These are phyloP conservation scores for Leccinum truebloodii DNA, from an alignment of 768 basidiomycete genomes.

Conservation along the genomic window DNA sequence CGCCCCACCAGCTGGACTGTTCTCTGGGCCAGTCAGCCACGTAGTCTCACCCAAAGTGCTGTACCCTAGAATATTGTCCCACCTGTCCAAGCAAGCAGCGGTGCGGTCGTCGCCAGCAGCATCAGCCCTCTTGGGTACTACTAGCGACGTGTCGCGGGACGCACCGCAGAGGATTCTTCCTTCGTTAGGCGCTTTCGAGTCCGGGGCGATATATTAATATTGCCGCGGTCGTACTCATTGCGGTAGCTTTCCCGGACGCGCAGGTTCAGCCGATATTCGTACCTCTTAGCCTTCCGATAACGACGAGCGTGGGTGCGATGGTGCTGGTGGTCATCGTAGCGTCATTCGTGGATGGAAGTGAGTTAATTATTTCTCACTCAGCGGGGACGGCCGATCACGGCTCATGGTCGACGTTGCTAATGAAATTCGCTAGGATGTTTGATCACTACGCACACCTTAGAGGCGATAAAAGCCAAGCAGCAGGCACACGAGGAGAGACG, in stretches of 20 bases:
- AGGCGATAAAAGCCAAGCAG: slow-evolving; percentile 69
- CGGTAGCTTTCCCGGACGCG: slow-evolving; percentile 79
- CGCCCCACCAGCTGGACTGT: slow-evolving; percentile 62
- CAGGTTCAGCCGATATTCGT: slow-evolving; percentile 77
- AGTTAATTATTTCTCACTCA: slow-evolving; percentile 26
- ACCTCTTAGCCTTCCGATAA: slow-evolving; percentile 80
- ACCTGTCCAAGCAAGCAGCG: slow-evolving; percentile 50
- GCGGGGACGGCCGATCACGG: not conserved
- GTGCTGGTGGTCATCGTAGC: slow-evolving; percentile 71
- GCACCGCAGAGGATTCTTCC: slow-evolving; percentile 52
- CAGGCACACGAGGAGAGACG: slow-evolving; percentile 78
- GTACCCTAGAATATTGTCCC: slow-evolving; percentile 70
- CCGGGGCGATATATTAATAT: slow-evolving; percentile 72
- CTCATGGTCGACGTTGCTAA: not conserved
- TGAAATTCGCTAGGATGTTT: slow-evolving; percentile 24
- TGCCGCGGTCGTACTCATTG: slow-evolving; percentile 69
- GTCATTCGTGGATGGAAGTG: slow-evolving; percentile 83
- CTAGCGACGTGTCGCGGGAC: slow-evolving; percentile 36
- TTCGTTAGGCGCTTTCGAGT: slow-evolving; percentile 64
- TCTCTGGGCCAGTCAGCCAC: slow-evolving; percentile 79
- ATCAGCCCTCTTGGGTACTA: slow-evolving; percentile 38
- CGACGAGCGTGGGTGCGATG: slow-evolving; percentile 69
- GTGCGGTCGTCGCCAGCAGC: slow-evolving; percentile 42
- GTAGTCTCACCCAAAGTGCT: slow-evolving; percentile 62
- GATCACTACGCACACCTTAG: slow-evolving; percentile 83